Base-by-base conservation (phyloP, 164 flowering plant species). In the Sextonia rubra region DNA sequence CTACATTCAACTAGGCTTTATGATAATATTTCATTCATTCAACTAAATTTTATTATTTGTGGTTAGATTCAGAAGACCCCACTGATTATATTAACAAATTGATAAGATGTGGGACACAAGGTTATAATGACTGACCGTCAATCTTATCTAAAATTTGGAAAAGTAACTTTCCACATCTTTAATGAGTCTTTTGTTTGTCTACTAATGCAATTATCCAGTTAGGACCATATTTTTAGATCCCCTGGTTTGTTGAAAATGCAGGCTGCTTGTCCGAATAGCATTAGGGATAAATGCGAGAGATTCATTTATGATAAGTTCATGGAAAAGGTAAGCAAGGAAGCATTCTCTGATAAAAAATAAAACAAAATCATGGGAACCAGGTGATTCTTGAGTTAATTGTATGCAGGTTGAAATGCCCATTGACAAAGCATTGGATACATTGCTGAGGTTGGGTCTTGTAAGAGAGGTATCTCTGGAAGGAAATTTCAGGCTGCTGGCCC, bases 381-480 rank as follows among this genome's bases (percentile, higher is more conserved):
- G 25, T 52, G 14, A 3, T 47, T 60, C 25, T 47, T 18, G 60
- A 4, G 20, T 47, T 12, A 49, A 8, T 60, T 70, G 55, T 25
- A 2, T 83, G 82, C 87, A 94, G 98, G 89, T 94, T 69, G 88
- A 90, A 80, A 92, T 94, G 97, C 95, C 92, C 64, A 76, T 91
- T 77, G 88, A 88, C 27, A 85, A 89, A 72, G 95, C 97, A 55
- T 66, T 89, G 52, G 77, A 80, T 37, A 91, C 93, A 32, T 78
- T 94, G 79, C 49, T 76, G 70, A 91, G 93, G 82, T 74, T 94
- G 26, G 97, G 97, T 24, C 85, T 92, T 55, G 94, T 84, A 47
- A 77, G 60, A 20, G 91, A 89, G 78, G 81, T 73, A 20, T 22
- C 26, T 20, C 32, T 68, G 56, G 82, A 84, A 72, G 93, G 87